Conservation (phyloP, 1,284 basidiomycete genomes). For the Tausonia pullulans region DNA sequence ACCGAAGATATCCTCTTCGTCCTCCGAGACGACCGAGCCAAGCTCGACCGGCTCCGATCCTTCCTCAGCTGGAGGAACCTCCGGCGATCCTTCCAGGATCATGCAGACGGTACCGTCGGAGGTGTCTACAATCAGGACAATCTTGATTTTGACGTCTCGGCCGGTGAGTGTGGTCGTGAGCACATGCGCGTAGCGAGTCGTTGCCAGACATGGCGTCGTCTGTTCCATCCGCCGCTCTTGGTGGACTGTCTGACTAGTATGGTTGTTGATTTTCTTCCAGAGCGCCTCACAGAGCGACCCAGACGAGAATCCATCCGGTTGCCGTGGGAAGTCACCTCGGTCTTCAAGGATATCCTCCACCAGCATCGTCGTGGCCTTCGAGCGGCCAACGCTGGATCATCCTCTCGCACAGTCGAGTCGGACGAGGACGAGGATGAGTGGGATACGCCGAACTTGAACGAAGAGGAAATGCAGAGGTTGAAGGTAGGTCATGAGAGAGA, state of each 20-base stretch:
- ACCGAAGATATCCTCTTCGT: constrained; percentile 95
- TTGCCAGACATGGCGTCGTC: too few species aligned
- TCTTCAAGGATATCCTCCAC: constrained; percentile 73
- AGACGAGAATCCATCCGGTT: constrained; percentile 86
- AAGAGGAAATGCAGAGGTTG: constrained; percentile 77
- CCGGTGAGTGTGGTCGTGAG: too few species aligned
- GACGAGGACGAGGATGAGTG: constrained; percentile 89
- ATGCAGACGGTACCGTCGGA: constrained; percentile 41
- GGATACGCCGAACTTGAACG: constrained; percentile 59
- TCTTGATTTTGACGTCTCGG: too few species aligned
- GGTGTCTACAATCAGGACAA: too few species aligned
- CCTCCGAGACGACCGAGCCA: constrained; percentile 85
- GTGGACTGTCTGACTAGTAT: not conserved
- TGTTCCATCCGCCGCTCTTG: not conserved
- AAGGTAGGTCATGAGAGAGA: constrained; percentile 42
- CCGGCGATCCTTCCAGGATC: constrained; percentile 44
- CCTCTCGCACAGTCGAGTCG: constrained; percentile 36
- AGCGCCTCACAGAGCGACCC: constrained; percentile 45
- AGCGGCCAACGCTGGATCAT: constrained; percentile 26
- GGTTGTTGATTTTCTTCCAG: not conserved
- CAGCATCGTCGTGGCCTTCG: not conserved
- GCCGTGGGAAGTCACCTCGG: constrained; percentile 88
- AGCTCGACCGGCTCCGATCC: constrained; percentile 83
- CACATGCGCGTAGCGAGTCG: too few species aligned
- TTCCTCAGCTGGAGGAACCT: constrained; percentile 99